phyloP scores from a whole-genome alignment of 257 asterid genomes.

The Plectranthus barbatus region DNA sequence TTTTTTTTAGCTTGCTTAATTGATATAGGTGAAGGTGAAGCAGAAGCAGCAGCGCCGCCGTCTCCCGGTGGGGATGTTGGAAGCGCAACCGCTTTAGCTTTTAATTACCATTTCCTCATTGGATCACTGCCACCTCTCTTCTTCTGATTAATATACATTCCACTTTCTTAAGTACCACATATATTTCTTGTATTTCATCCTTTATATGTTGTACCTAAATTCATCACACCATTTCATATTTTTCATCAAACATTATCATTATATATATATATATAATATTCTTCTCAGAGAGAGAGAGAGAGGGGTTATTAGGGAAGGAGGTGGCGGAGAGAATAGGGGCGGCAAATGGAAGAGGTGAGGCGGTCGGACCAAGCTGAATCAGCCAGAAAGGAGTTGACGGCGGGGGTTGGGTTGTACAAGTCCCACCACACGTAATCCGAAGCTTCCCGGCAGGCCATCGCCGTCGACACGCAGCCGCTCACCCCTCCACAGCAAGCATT shows the following conservation, averaged over 20 bases:
- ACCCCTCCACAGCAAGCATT: slow-evolving; percentile 58
- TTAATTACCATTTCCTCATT: slow-evolving; percentile 17
- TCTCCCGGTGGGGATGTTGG: slow-evolving; percentile 15
- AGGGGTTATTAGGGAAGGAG: slow-evolving; percentile 8
- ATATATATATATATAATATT: no score
- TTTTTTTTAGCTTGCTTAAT: no score
- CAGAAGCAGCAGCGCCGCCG: slow-evolving; percentile 20
- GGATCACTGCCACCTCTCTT: slow-evolving; percentile 21
- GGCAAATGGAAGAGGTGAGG: slow-evolving; percentile 39
- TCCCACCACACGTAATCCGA: slow-evolving; percentile 63
- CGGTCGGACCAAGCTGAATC: slow-evolving; percentile 43
- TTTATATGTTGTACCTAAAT: slow-evolving; percentile 21
- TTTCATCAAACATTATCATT: no score
- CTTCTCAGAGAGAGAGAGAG: neutral
- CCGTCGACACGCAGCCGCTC: slow-evolving; percentile 39
- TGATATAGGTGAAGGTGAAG: slow-evolving; percentile 9
- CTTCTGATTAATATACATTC: slow-evolving; percentile 4
- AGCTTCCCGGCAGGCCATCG: slow-evolving; percentile 39
- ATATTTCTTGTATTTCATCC: slow-evolving; percentile 20
- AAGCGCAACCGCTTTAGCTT: slow-evolving; percentile 21
- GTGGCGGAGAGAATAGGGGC: slow-evolving; percentile 41
- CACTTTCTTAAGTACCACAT: neutral
- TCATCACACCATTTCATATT: neutral
- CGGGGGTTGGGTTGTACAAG: slow-evolving; percentile 48
- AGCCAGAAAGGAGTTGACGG: slow-evolving; percentile 40